Evolutionary conservation across 2,329 filamentous ascomycete species (phyloP), one percentile per base, ranked within the genome.

Genomic region (Sclerotinia minor): DNA sequence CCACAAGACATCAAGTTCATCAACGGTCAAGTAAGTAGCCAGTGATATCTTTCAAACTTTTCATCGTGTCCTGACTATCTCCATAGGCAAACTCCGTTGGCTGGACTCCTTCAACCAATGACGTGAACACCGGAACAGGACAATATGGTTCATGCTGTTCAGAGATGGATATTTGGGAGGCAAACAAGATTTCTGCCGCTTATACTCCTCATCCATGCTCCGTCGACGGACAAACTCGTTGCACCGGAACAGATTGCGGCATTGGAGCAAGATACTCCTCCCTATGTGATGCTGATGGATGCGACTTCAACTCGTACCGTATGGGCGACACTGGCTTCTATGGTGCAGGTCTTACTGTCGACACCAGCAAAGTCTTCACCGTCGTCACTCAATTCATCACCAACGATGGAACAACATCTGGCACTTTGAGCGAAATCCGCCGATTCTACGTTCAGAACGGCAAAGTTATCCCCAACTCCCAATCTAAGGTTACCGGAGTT

Each of bases 91-190:
- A 88, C 74, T 79, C 82, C n/a, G 82, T 83, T 5, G 81, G 81
- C 69, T 86, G 84, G 84, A 73, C 67, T 21, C 75, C 82, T 21
- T 81, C 82, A 0, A 65, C 71, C n/a, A 83, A 79, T 68, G 83
- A 85, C 75, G 72, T 75, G 65, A 87, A 86, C 75, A 80, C 84
- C 41, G 86, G 85, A 67, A 73, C 76, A 41, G 85, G 84, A 57
- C 77, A 79, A 57, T 80, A 83, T 65, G 88, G 88, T 72, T 81
- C 87, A 53, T 90, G 88, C 83, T 90, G 88, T 77, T 79, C 83
- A 54, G 88, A 90, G 79, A 87, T 91, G 83, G 88, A 90, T 74
- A 83, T 88, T 76, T 88, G 86, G 86, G 86, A 89, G 76, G 85
- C 85, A 60, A 88, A 89, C 80, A 81, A 78, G 68, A 81, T 86